These are phyloP conservation scores for Melanogaster broomeanus DNA, from an alignment of 768 basidiomycete species.

Conservation along the genomic window DNA sequence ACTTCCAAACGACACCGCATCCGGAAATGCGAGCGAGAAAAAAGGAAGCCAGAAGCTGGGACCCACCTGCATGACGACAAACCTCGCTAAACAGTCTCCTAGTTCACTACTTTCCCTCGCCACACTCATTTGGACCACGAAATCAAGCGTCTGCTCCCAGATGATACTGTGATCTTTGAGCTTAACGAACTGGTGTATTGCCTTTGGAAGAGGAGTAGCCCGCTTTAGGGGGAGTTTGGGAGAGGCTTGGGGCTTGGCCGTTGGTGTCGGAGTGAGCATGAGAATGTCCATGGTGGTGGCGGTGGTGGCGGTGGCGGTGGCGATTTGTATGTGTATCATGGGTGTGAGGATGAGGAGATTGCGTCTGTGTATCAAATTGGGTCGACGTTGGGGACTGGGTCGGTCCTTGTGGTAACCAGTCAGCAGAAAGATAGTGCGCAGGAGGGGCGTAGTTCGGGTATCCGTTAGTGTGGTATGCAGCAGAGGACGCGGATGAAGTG, in stretches of 20 bases:
- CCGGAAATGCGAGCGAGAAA: too few species aligned
- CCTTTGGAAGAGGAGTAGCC: constrained; percentile 50
- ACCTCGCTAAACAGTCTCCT: constrained; percentile 58
- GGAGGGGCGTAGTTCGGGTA: constrained; percentile 7
- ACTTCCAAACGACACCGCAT: neutral
- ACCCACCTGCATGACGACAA: constrained; percentile 59
- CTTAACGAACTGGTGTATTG: constrained; percentile 55
- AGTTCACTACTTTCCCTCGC: constrained; percentile 52
- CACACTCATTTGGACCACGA: constrained; percentile 61
- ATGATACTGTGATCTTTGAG: constrained; percentile 65
- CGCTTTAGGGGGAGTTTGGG: constrained; percentile 8
- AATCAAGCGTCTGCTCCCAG: constrained; percentile 61
- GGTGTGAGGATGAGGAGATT: neutral
- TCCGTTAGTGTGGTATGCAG: constrained; percentile 4
- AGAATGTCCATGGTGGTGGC: neutral
- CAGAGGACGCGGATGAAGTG: constrained; percentile 19
- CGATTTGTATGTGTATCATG: neutral
- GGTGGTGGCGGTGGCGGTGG: neutral
- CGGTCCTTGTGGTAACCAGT: constrained; percentile 22
- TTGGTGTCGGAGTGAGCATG: neutral
- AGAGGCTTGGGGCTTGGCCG: neutral
- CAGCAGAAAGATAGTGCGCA: constrained; percentile 25
- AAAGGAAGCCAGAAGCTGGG: neutral
- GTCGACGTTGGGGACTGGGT: neutral
- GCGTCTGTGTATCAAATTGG: neutral